phyloP scores from a whole-genome alignment of 306 rosid genomes.

The Acacia crassicarpa region DNA sequence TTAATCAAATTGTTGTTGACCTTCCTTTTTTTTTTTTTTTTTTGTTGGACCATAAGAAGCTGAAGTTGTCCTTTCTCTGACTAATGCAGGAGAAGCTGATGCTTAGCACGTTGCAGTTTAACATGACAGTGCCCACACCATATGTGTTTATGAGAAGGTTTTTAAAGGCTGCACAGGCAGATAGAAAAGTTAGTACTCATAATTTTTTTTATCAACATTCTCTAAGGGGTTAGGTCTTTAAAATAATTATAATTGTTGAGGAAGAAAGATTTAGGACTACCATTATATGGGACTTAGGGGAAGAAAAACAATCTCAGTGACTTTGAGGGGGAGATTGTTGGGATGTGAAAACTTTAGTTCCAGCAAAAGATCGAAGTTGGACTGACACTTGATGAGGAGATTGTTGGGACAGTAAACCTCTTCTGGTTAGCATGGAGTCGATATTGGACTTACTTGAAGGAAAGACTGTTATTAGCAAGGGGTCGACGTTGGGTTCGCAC shows the following conservation, averaged over 20 bases:
- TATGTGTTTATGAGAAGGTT: constrained; percentile 81
- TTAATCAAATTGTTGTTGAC: background rate
- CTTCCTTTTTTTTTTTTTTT: background rate
- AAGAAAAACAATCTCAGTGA: background rate
- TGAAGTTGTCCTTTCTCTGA: background rate
- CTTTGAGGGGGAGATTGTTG: background rate
- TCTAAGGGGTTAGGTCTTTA: background rate
- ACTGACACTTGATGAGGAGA: too few relatives aligned
- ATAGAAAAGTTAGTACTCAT: constrained; percentile 54
- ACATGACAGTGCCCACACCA: constrained; percentile 93
- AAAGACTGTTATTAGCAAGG: too few relatives aligned
- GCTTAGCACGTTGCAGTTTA: constrained; percentile 77
- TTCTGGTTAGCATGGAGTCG: too few relatives aligned
- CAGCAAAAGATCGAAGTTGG: too few relatives aligned
- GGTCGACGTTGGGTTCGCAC: too few relatives aligned
- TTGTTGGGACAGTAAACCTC: too few relatives aligned
- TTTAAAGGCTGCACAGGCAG: constrained; percentile 92
- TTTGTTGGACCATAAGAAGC: background rate
- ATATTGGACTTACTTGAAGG: too few relatives aligned
- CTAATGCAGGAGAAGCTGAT: constrained; percentile 76
- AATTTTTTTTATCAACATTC: background rate
- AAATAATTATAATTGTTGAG: background rate
- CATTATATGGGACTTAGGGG: background rate
- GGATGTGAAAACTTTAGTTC: too few relatives aligned
- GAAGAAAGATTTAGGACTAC: background rate